A percentile compares a stretch with the other conserved stretches of the same genome.
Evolutionary conservation across 352 stramenopile species (phyloP).

Genomic region (Phytopythium kandeliae): DNA sequence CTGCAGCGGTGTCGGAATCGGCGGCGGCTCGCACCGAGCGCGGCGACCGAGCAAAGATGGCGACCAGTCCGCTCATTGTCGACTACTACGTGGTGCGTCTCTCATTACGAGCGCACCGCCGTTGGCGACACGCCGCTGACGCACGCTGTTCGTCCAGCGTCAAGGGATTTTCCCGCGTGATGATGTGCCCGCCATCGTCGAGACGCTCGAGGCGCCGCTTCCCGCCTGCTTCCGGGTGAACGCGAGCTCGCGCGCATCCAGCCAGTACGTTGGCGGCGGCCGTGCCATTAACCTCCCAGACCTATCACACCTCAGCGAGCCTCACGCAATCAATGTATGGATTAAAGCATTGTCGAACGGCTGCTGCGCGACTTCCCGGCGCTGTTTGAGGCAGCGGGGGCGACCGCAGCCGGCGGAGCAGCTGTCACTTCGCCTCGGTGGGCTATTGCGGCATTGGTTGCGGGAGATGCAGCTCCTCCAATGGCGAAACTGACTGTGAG

Average conservation of each 20-base stretch:
- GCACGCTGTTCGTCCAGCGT: conserved; percentile 14
- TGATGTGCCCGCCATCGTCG: conserved; percentile 33
- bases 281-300: no score
- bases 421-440: conserved; percentile 32
- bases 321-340: no score
- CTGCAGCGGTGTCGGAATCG: not conserved
- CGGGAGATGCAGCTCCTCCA: not conserved
- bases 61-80: conserved; percentile 24
- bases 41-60: not conserved
- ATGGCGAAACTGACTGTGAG: conserved; percentile 1
- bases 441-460: no score
- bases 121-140: conserved; percentile 2
- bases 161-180: conserved; percentile 55
- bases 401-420: conserved; percentile 14
- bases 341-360: conserved; percentile 35
- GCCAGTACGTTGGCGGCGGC: conserved; percentile 12
- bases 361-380: conserved; percentile 39
- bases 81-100: conserved; percentile 62
- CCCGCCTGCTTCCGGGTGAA: conserved; percentile 73
- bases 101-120: not conserved
- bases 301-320: no score
- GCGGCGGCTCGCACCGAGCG: not conserved
- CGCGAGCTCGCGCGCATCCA: conserved; percentile 22
- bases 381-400: conserved; percentile 25
- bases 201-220: conserved; percentile 45